A percentile compares a stretch with the other conserved stretches of the same genome.
These are phyloP conservation scores for Fusarium concolor DNA, from an alignment of 2,329 filamentous ascomycete species.

Conservation along the genomic window DNA sequence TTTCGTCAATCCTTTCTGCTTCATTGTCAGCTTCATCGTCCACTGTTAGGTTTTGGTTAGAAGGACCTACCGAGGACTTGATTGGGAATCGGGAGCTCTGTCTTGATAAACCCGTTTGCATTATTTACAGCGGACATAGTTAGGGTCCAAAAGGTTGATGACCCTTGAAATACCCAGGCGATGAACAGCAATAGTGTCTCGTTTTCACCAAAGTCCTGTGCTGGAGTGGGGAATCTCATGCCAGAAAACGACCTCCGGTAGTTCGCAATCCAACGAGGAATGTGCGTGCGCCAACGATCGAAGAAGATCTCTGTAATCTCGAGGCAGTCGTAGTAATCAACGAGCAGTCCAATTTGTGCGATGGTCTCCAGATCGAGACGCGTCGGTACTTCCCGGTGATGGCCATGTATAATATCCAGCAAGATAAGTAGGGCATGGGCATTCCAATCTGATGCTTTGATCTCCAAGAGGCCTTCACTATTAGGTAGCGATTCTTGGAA, in stretches of 20 bases:
- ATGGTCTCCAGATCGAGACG: fast-evolving
- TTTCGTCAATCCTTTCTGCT: neutral
- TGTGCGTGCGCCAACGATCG: fast-evolving
- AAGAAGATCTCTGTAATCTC: neutral
- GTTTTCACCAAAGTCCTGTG: neutral
- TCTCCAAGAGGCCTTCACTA: neutral
- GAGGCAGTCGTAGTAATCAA: neutral
- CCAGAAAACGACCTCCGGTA: neutral
- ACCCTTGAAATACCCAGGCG: neutral
- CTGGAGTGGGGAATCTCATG: too few relatives aligned
- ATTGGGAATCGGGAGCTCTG: neutral
- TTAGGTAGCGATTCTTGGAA: neutral
- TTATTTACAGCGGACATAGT: too few relatives aligned
- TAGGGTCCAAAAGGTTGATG: neutral
- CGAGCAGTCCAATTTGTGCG: neutral
- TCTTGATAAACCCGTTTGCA: neutral
- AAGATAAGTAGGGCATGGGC: neutral
- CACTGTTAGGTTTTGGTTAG: neutral
- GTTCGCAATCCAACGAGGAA: neutral
- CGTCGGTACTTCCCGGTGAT: neutral
- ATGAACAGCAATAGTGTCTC: neutral
- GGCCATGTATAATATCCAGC: neutral
- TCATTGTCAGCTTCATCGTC: neutral
- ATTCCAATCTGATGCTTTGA: neutral
- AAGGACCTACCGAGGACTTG: neutral